Evolutionary conservation across 2,329 filamentous ascomycete genomes (phyloP).

Genomic region (Chrysoporthe deuterocubensis): DNA sequence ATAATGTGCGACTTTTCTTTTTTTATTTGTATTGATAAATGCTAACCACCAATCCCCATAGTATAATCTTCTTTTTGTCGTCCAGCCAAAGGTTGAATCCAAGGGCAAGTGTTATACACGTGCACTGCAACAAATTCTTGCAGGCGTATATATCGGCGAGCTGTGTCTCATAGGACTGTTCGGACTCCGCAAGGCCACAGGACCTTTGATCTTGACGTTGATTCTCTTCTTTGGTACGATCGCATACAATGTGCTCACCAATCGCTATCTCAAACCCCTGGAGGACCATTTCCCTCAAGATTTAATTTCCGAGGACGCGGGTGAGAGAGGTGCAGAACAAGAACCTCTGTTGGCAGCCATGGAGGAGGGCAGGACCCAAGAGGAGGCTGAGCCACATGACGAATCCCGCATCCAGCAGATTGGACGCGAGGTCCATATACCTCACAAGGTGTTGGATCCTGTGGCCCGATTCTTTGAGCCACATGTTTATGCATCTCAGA

Average conservation of each 20-base stretch:
- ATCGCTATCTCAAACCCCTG: conserved; percentile 26
- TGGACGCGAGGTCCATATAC: conserved; percentile 22
- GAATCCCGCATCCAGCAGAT: conserved; percentile 22
- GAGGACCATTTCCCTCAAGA: conserved; percentile 27
- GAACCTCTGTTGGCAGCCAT: conserved; percentile 22
- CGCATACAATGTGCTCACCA: conserved; percentile 23
- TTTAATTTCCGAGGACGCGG: conserved; percentile 3
- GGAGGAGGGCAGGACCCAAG: conserved; percentile 21
- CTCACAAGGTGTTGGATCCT: conserved; percentile 20
- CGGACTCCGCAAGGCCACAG: conserved; percentile 50
- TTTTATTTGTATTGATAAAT: too few species aligned
- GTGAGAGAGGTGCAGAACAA: conserved; percentile 17
- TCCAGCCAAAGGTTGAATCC: conserved; percentile 77
- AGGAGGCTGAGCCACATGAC: conserved; percentile 14
- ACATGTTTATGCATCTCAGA: conserved; percentile 26
- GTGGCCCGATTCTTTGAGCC: conserved; percentile 26
- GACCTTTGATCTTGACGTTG: conserved; percentile 20
- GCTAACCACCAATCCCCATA: background rate
- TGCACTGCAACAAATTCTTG: conserved; percentile 83
- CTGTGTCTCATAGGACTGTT: conserved; percentile 84
- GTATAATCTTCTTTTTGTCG: conserved; percentile 85
- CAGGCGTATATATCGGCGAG: conserved; percentile 79
- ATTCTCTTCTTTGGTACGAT: conserved; percentile 23
- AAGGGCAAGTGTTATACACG: conserved; percentile 87
- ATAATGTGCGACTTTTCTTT: background rate